Evolutionary conservation across 495 filamentous ascomycete genomes (phyloP).

Genomic region (Xylaria venustula): DNA sequence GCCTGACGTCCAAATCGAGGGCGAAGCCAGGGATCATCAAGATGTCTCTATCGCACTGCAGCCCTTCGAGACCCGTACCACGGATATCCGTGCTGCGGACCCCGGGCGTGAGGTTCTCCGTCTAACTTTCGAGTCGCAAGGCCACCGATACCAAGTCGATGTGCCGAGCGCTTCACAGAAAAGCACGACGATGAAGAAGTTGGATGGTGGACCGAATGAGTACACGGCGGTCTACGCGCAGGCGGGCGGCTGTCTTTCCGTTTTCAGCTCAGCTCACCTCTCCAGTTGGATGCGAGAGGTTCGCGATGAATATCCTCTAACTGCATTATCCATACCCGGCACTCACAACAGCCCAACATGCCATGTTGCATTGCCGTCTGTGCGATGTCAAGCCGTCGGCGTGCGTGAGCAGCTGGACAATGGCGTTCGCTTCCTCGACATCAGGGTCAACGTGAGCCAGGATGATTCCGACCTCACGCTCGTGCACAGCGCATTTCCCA

Average conservation of each 20-base stretch:
- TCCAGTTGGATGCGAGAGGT: constrained; percentile 79
- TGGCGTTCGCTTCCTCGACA: constrained; percentile 92
- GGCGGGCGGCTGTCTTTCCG: constrained; percentile 61
- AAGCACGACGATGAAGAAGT: constrained; percentile 32
- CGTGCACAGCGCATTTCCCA: constrained; percentile 47
- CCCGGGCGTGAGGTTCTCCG: constrained; percentile 37
- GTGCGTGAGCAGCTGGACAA: constrained; percentile 77
- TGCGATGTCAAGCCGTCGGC: constrained; percentile 85
- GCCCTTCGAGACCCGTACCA: constrained; percentile 36
- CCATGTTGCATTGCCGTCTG: constrained; percentile 80
- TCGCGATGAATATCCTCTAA: constrained; percentile 64
- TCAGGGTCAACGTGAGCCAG: constrained; percentile 71
- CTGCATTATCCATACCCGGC: constrained; percentile 85
- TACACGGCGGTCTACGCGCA: constrained; percentile 75
- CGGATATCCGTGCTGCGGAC: constrained; percentile 37
- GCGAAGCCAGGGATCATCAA: constrained; percentile 25
- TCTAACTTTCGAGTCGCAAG: constrained; percentile 44
- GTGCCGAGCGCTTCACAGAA: constrained; percentile 36
- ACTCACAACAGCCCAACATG: constrained; percentile 93
- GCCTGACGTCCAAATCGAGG: constrained; percentile 17
- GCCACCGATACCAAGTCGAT: constrained; percentile 38
- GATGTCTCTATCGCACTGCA: constrained; percentile 36
- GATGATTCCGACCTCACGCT: constrained; percentile 67
- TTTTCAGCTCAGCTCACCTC: constrained; percentile 72
- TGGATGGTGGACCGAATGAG: constrained; percentile 37